These are phyloP conservation scores for Bryum argenteum DNA, from an alignment of 225 moss, liverwort and hornwort species.

Conservation along the genomic window DNA sequence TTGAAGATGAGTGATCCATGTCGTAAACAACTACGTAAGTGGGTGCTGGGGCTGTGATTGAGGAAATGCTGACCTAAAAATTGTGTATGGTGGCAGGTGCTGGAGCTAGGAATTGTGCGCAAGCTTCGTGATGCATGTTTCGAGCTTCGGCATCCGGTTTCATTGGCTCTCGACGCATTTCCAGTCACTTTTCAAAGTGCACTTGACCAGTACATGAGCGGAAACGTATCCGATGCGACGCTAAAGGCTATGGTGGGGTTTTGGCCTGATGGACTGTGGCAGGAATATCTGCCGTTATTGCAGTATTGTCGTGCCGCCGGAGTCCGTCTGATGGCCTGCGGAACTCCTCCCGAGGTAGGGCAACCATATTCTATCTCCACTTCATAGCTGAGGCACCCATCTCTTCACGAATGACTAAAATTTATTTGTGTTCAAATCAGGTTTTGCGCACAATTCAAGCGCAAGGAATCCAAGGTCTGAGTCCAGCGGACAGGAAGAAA, in stretches of 20 bases:
- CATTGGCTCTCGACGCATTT: constrained; percentile 75
- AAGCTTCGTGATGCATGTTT: constrained; percentile 75
- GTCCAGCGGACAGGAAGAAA: constrained; percentile 55
- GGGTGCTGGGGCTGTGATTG: not conserved
- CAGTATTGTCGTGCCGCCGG: constrained; percentile 74
- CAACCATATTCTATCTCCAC: not conserved
- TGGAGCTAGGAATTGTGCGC: constrained; percentile 84
- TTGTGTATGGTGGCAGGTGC: constrained; percentile 60
- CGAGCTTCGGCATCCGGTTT: constrained; percentile 67
- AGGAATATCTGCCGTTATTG: constrained; percentile 74
- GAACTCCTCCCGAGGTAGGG: constrained; percentile 71
- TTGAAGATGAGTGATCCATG: not conserved
- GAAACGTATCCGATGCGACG: constrained; percentile 59
- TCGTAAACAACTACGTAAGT: too few relatives aligned
- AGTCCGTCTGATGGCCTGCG: constrained; percentile 83
- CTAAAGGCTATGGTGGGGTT: constrained; percentile 48
- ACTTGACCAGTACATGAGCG: constrained; percentile 73
- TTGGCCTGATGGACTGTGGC: constrained; percentile 71
- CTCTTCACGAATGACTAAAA: not conserved
- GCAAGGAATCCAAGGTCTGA: constrained; percentile 72
- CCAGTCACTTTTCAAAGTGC: constrained; percentile 64
- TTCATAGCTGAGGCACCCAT: too few relatives aligned
- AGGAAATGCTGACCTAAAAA: constrained; percentile 2
- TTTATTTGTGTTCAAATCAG: constrained; percentile 31
- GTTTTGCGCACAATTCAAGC: constrained; percentile 76